Base-by-base conservation (phyloP, 2,329 filamentous ascomycete species). In the Trichothecium roseum region DNA sequence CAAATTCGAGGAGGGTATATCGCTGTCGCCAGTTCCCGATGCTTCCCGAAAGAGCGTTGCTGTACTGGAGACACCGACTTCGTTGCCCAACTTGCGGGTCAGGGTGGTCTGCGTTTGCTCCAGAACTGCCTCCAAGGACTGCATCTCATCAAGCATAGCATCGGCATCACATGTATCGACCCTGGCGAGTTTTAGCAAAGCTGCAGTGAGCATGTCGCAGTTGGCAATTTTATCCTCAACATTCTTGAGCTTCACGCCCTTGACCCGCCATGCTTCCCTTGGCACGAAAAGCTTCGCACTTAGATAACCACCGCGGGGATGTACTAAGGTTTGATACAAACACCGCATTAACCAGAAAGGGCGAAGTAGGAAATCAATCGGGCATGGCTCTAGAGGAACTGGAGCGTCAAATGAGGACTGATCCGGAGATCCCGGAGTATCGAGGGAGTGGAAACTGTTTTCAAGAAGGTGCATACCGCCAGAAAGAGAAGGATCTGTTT, bases 261-360 rank as follows among this genome's bases (percentile, higher is more conserved):
- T 89, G 7, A 95, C 88, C 37, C 79, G 75, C 91, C 91, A 98
- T 3, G 91, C 85, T 52, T 96, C 88, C 35, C 84, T 75, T 5
- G 91, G 88, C 5, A 98, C 74, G 52, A 98, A 98, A 0, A 98
- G 71, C 48, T 87, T 88, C 16, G 80, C 89, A 36, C 88, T 94
- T 15, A 98, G 54, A 53, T 95, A 98, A 13, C 88, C 91, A 27
- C 91, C 91, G 17, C 86, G 78, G 3, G 89, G 86, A 51, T 98
- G 89, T 14, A 81, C 82, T 30, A 98, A 76, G 0, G 88, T 94
- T 55, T 95, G 86, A 53, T 91, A 94, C 18, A 98, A 69, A 42
- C 84, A 88, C 37, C 91, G 79, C 85, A 98, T 94, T 30, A 98
- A 68, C 91, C 91, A 98, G 57, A 95, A 98, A 2, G 91, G 93